Conservation (phyloP, 176 grass and related monocot genomes). For the Canna indica region DNA sequence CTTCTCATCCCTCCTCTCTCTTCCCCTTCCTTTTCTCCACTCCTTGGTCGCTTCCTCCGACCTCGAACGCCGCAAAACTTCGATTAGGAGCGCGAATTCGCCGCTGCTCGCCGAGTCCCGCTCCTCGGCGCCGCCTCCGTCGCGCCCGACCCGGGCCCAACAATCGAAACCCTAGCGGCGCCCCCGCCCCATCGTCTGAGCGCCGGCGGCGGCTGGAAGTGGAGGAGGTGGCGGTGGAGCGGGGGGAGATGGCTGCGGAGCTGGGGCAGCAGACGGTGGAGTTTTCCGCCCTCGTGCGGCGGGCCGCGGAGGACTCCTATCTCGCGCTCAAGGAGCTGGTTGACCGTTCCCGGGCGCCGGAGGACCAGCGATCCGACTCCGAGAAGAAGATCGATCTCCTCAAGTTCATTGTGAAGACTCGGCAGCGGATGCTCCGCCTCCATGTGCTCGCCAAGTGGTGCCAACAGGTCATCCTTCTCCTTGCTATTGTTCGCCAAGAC, state of each 20-base stretch:
- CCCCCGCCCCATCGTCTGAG: slow-evolving; percentile 1
- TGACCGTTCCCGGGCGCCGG: slow-evolving; percentile 43
- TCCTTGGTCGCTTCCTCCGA: not conserved
- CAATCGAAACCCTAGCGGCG: slow-evolving; percentile 12
- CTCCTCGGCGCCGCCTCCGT: not conserved
- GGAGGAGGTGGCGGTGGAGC: not conserved
- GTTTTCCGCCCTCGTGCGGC: slow-evolving; percentile 67
- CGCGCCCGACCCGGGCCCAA: not conserved
- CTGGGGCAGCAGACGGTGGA: slow-evolving; percentile 86
- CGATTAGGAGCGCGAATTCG: not conserved
- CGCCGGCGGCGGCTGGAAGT: not conserved
- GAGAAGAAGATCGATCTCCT: slow-evolving; percentile 99
- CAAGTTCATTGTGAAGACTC: slow-evolving; percentile 83
- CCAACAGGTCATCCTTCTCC: slow-evolving; percentile 42
- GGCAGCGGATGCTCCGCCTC: slow-evolving; percentile 97
- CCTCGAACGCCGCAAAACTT: not conserved
- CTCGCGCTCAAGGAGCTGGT: slow-evolving; percentile 90
- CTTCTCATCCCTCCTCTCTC: not conserved
- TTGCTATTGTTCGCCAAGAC: not conserved
- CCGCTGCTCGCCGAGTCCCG: not conserved
- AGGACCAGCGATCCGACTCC: slow-evolving; percentile 57
- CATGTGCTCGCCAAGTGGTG: slow-evolving; percentile 99
- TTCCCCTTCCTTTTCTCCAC: not conserved
- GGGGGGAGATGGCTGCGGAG: slow-evolving; percentile 43
- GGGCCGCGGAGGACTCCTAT: slow-evolving; percentile 85